phyloP scores from a whole-genome alignment of 441 rosid genomes.

The Kokia cookei region DNA sequence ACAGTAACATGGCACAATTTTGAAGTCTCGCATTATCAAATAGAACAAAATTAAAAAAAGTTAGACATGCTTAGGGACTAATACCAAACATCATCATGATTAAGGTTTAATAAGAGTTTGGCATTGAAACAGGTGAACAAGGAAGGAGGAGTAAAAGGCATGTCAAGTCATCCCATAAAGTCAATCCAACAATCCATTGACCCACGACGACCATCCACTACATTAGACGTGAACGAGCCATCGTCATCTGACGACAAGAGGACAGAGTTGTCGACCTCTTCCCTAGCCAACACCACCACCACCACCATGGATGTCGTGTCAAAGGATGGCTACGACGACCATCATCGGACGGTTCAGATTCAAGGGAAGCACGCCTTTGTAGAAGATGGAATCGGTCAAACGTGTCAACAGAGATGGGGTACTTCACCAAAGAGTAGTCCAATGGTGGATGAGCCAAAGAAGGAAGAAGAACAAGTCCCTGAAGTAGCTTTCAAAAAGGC shows the following conservation, averaged over 20 bases:
- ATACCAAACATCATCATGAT: neutral
- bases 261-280: constrained; percentile 17
- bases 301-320: constrained; percentile 25
- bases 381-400: constrained; percentile 30
- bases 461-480: constrained; percentile 31
- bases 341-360: constrained; percentile 9
- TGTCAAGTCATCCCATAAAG: constrained; percentile 14
- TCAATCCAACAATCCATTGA: constrained; percentile 30
- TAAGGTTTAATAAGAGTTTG: neutral
- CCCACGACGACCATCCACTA: constrained; percentile 29
- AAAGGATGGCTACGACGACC: constrained; percentile 16
- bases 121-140: constrained; percentile 17
- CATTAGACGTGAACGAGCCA: constrained; percentile 32
- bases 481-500: constrained; percentile 64
- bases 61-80: too few species aligned
- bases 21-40: too few species aligned
- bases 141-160: constrained; percentile 15
- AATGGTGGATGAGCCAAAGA: constrained; percentile 34
- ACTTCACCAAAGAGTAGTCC: constrained; percentile 18
- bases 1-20: too few species aligned
- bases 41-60: too few species aligned
- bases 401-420: constrained; percentile 27
- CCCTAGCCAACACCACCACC: constrained; percentile 21
- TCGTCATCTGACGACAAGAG: constrained; percentile 31
- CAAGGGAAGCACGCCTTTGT: constrained; percentile 21